These are phyloP conservation scores for Fusarium neocosmosporiellum DNA, from an alignment of 2,329 filamentous ascomycete species.

Conservation along the genomic window DNA sequence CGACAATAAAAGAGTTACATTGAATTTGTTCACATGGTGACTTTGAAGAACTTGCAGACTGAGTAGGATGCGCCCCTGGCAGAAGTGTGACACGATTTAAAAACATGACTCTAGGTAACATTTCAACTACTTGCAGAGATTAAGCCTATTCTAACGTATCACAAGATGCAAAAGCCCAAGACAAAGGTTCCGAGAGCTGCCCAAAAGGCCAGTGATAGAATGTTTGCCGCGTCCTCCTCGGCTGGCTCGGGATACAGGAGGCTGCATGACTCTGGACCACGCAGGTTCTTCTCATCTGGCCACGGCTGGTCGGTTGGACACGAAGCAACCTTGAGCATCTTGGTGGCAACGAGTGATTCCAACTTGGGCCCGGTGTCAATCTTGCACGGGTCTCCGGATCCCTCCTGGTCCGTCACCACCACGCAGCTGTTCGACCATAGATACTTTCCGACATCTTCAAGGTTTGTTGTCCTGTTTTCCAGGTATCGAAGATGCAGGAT, in stretches of 20 bases:
- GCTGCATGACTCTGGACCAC: neutral
- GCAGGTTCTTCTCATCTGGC: neutral
- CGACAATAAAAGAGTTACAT: neutral
- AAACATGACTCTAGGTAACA: neutral
- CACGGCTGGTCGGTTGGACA: neutral
- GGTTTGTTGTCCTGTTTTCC: neutral
- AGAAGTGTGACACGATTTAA: neutral
- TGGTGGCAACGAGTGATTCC: neutral
- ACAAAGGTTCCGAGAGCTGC: neutral
- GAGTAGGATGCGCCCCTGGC: neutral
- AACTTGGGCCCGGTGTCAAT: neutral
- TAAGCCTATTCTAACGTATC: neutral
- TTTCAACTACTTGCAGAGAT: neutral
- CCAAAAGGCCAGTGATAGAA: neutral
- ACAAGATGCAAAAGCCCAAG: neutral
- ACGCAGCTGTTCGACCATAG: neutral
- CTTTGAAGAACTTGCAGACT: neutral
- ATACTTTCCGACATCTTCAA: neutral
- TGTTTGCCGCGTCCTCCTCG: neutral
- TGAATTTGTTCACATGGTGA: neutral
- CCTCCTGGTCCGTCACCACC: neutral
- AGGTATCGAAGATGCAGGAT: neutral
- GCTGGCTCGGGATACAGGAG: neutral
- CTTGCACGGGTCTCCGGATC: neutral
- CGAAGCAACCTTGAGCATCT: neutral